Evolutionary conservation across 805 yeast genomes (phyloP).

Genomic region (Schizosaccharomyces cryophilus): DNA sequence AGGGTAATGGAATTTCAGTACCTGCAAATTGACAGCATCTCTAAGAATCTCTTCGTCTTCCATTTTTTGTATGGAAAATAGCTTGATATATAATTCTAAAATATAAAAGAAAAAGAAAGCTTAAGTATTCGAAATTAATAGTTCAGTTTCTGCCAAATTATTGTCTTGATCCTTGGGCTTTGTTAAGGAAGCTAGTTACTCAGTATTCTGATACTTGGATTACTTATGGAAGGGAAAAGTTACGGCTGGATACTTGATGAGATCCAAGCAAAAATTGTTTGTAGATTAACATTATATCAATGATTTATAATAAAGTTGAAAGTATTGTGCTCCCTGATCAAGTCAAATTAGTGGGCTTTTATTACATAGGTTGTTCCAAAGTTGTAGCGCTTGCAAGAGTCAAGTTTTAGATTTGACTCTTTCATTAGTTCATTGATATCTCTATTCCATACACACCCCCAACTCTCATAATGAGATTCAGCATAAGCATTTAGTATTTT

Average conservation of each 20-base stretch:
- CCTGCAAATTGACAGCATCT: background rate
- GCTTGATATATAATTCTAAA: background rate
- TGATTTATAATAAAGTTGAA: too few species aligned
- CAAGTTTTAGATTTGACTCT: slow-evolving; percentile 60
- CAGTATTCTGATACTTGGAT: too few species aligned
- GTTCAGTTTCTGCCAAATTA: too few species aligned
- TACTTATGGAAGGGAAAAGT: too few species aligned
- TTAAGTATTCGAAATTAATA: too few species aligned
- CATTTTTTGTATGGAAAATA: background rate
- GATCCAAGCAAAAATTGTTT: too few species aligned
- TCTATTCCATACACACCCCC: slow-evolving; percentile 97
- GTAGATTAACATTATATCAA: too few species aligned
- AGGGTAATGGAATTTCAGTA: background rate
- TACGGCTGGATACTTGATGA: too few species aligned
- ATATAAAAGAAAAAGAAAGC: too few species aligned
- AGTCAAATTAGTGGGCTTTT: background rate
- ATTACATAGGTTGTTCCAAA: slow-evolving; percentile 53
- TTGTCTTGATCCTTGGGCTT: too few species aligned
- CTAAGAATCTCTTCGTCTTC: background rate
- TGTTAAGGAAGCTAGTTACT: too few species aligned
- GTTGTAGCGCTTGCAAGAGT: slow-evolving; percentile 57
- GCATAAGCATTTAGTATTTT: slow-evolving; percentile 61
- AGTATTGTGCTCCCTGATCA: too few species aligned
- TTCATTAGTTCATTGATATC: slow-evolving; percentile 76
- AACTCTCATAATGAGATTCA: slow-evolving; percentile 53